Evolutionary conservation across 148 eudicot species (phyloP).

Genomic region (Persicaria maculosa): DNA sequence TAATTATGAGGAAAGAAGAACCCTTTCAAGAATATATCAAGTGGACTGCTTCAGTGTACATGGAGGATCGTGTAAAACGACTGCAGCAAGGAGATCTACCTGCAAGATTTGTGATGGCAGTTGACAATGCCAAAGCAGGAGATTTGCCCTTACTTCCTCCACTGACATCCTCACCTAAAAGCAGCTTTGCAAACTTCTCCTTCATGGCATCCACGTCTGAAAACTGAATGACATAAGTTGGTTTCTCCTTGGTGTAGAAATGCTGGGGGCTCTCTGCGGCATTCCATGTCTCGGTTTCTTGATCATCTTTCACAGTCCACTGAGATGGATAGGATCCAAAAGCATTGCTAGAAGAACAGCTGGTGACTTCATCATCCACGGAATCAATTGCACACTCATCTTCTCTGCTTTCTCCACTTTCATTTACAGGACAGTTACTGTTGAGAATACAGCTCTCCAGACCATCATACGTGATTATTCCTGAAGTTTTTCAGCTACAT

Average conservation of each 20-base stretch:
- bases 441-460: constrained; percentile 78
- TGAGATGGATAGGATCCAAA: constrained; percentile 59
- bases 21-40: too few species aligned
- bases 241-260: constrained; percentile 36
- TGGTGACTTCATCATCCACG: constrained; percentile 52
- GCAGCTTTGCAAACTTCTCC: constrained; percentile 71
- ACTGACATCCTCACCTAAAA: constrained; percentile 86
- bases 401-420: constrained; percentile 39
- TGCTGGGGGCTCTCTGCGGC: constrained; percentile 38
- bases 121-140: constrained; percentile 71
- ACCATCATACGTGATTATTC: constrained; percentile 73
- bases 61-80: background rate
- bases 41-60: too few species aligned
- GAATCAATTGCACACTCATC: constrained; percentile 45
- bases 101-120: constrained; percentile 73
- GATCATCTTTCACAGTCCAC: constrained; percentile 48
- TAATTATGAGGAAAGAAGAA: background rate
- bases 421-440: constrained; percentile 39
- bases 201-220: constrained; percentile 72
- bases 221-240: constrained; percentile 25
- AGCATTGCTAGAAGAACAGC: constrained; percentile 76
- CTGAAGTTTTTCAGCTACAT: constrained; percentile 32
- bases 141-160: constrained; percentile 71
- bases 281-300: constrained; percentile 47
- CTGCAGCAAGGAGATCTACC: constrained; percentile 27